phyloP scores from a whole-genome alignment of 176 grass and related monocot species.

The barley (Hordeum vulgare) region MorexV3_pseudomolecules_assembly NC_058522.1:65307685-65308184 shows the following conservation, averaged over 20 bases:
- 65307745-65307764: conserved; percentile 51
- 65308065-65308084: conserved; percentile 50
- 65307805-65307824: conserved; percentile 66
- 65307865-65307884: conserved; percentile 67
- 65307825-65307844: conserved; percentile 65
- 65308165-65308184: conserved; percentile 57
- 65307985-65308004: conserved; percentile 44
- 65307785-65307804: conserved; percentile 50
- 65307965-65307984: conserved; percentile 60
- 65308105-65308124: conserved; percentile 57
- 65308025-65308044: conserved; percentile 77
- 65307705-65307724: conserved; percentile 57
- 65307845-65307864: conserved; percentile 59
- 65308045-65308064: conserved; percentile 60
- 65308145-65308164: conserved; percentile 68
- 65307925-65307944: conserved; percentile 92
- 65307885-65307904: conserved; percentile 58
- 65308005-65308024: conserved; percentile 84
- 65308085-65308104: conserved; percentile 59
- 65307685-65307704: conserved; percentile 44
- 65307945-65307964: conserved; percentile 57
- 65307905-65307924: conserved; percentile 67
- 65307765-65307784: conserved; percentile 55
- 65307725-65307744: conserved; percentile 47
- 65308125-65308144: conserved; percentile 88